Percentiles rank a stretch among this genome's conserved stretches.
Conservation (phyloP, 2,329 filamentous ascomycete genomes). For the Cytospora chrysosperma region DNA sequence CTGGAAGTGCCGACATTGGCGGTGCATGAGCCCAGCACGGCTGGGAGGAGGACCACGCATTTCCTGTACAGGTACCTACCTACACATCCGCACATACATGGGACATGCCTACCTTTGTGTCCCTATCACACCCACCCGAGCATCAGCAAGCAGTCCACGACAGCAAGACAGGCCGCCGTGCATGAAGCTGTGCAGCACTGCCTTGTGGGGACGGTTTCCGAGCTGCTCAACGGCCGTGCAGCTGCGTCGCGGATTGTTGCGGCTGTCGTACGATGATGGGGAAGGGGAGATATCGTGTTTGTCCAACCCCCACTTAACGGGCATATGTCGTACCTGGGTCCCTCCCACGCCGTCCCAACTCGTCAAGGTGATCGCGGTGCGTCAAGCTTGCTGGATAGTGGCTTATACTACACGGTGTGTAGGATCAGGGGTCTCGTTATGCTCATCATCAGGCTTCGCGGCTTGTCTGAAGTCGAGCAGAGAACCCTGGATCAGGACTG, state of each 20-base stretch:
- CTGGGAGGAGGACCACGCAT: neutral
- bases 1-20: neutral
- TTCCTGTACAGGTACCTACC: neutral
- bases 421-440: neutral
- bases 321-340: neutral
- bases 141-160: neutral
- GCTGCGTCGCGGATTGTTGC: neutral
- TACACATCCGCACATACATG: no score
- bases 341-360: neutral
- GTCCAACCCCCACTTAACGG: neutral
- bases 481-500: neutral
- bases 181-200: neutral
- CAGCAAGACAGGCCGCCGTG: neutral
- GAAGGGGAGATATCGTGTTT: neutral
- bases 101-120: neutral
- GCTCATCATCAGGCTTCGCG: neutral
- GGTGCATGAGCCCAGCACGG: neutral
- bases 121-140: neutral
- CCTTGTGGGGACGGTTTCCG: neutral
- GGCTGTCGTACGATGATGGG: neutral
- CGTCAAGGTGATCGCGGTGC: neutral
- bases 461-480: neutral
- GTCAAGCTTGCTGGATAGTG: neutral
- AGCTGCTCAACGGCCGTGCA: neutral
- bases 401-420: neutral